Evolutionary conservation across 2,329 filamentous ascomycete genomes (phyloP).

Genomic region (Pyricularia pennisetigena): DNA sequence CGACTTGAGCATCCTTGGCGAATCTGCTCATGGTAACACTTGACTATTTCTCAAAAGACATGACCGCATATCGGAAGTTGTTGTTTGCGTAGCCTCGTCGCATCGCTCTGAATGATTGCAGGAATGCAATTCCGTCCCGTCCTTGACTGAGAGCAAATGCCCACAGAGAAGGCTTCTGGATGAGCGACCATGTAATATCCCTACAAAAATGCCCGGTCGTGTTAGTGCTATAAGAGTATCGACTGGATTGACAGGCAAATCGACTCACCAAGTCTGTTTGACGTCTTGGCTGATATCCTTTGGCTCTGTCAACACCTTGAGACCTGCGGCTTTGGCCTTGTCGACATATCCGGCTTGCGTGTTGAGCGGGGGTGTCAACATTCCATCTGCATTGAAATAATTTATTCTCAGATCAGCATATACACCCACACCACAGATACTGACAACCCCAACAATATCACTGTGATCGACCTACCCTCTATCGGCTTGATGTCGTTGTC

Average conservation of each 20-base stretch:
- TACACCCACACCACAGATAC: not conserved
- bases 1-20: not conserved
- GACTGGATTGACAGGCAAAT: not conserved
- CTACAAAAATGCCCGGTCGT: slow-evolving; percentile 19
- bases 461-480: slow-evolving; percentile 30
- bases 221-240: not conserved
- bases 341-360: slow-evolving; percentile 42
- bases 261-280: slow-evolving; percentile 45
- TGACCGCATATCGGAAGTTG: slow-evolving; percentile 47
- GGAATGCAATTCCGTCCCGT: slow-evolving; percentile 48
- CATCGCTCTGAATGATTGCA: slow-evolving; percentile 53
- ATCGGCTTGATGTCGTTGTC: slow-evolving; percentile 47
- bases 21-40: not conserved
- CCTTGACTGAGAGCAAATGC: slow-evolving; percentile 51
- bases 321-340: slow-evolving; percentile 36
- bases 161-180: slow-evolving; percentile 51
- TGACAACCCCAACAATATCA: not conserved
- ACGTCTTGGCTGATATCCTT: slow-evolving; percentile 49
- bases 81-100: slow-evolving; percentile 48
- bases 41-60: slow-evolving; percentile 39
- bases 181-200: slow-evolving; percentile 53
- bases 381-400: slow-evolving; percentile 33
- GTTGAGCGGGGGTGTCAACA: slow-evolving; percentile 48
- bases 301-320: slow-evolving; percentile 33
- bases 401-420: not conserved